Conservation (phyloP, 495 filamentous ascomycete species). For the Hypoxylon lenormandii region DNA sequence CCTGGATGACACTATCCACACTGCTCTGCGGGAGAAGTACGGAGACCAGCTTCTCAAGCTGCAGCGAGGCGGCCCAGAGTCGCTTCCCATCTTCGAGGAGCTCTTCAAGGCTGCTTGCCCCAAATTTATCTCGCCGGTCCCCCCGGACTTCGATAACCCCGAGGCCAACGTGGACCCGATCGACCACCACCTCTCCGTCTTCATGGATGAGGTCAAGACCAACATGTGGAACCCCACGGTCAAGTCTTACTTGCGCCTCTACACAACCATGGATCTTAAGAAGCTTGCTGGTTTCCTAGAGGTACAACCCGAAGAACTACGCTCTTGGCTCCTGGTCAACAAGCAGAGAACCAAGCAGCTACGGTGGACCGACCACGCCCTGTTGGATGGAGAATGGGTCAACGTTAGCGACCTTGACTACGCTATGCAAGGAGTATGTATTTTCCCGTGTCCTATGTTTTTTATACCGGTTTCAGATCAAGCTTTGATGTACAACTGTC, state of each 20-base stretch:
- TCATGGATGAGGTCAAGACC: constrained; percentile 98
- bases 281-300: constrained; percentile 98
- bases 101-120: constrained; percentile 95
- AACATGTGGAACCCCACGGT: constrained; percentile 96
- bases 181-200: constrained; percentile 95
- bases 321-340: constrained; percentile 91
- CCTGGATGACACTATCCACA: constrained; percentile 98
- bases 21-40: constrained; percentile 96
- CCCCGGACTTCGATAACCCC: constrained; percentile 95
- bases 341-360: constrained; percentile 98
- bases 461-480: constrained; percentile 7
- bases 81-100: constrained; percentile 95
- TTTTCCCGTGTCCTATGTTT: constrained; percentile 13
- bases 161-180: constrained; percentile 94
- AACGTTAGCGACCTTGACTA: constrained; percentile 95
- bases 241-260: constrained; percentile 97
- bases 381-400: constrained; percentile 90
- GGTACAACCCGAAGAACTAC: constrained; percentile 89
- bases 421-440: constrained; percentile 87
- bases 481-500: constrained; percentile 20
- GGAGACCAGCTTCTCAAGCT: constrained; percentile 95
- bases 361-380: constrained; percentile 88
- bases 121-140: constrained; percentile 98
- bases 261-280: constrained; percentile 99
- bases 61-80: constrained; percentile 93